Evolutionary conservation across 352 stramenopile species (phyloP), one percentile per base, ranked within the genome.

Genomic region (Elongisporangium undulatum): DNA sequence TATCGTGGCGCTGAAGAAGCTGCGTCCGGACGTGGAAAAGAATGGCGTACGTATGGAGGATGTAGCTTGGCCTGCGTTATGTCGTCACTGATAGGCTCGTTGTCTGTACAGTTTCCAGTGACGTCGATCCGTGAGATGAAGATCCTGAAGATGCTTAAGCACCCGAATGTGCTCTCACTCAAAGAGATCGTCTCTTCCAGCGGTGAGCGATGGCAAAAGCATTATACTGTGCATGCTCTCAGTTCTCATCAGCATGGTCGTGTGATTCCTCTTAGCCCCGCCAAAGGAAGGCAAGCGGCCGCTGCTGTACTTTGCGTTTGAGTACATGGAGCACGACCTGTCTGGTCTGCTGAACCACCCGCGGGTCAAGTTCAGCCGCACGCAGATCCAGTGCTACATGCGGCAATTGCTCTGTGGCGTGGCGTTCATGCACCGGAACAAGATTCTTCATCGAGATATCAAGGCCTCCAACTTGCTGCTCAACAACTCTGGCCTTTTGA

Each of bases 81-180:
- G 29, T 16, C 19, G 13, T n/a, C 5, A 26, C 16, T 55, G 17
- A 41, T 20, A 38, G 1, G 12, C 23, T 29, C 16, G 52, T 62
- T 51, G 55, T 58, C 54, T 13, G 7, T 54, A 7, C 45, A 97
- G 87, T 95, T 99, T 55, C 95, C 96, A 1, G 77, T 97, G 38
- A 98, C 94, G 22, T 97, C 97, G 13, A 96, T 99, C 57, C 89
- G 96, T 15, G 96, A 99, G 69, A 99, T 99, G 71, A 98, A 98
- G 77, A 98, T 99, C 52, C 74, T 99, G 4, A 98, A 98, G 72
- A 84, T 92, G 39, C 74, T 99, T 0, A 89, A 89, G 38, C 96
- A 99, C 64, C 87, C 89, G 15, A 98, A 98, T 71, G 87, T 99
- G 51, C 71, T 99, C n/a, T 74, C 89, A 34, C 82, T 99, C 57